Evolutionary conservation across 2,329 filamentous ascomycete species (phyloP).

Genomic region (Epichloe coenophiala): DNA sequence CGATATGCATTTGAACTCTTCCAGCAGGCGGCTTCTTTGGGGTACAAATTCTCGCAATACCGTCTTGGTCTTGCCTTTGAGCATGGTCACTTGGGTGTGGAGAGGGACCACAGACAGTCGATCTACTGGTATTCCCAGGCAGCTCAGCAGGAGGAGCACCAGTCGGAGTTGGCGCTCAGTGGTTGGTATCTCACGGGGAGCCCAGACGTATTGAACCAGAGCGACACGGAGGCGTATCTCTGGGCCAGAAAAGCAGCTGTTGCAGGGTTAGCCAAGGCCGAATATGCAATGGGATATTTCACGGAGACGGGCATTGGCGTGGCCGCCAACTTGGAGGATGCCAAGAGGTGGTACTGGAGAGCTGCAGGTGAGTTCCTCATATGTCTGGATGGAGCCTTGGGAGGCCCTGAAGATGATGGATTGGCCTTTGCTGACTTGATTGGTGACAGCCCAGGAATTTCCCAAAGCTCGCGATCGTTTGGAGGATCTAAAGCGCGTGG

Average conservation of each 20-base stretch:
- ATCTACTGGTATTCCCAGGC: conserved; percentile 93
- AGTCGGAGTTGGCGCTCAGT: conserved; percentile 70
- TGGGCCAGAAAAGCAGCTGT: conserved; percentile 92
- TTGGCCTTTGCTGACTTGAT: not conserved
- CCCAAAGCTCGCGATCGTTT: conserved; percentile 84
- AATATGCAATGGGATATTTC: conserved; percentile 96
- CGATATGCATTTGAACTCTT: conserved; percentile 70
- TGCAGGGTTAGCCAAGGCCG: conserved; percentile 78
- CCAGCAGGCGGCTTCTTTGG: conserved; percentile 70
- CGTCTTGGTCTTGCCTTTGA: conserved; percentile 79
- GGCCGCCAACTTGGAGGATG: conserved; percentile 77
- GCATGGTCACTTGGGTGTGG: conserved; percentile 72
- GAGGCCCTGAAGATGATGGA: not conserved
- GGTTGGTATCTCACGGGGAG: conserved; percentile 94
- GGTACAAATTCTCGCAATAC: conserved; percentile 93
- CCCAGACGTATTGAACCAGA: conserved; percentile 78
- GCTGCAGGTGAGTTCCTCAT: conserved; percentile 56
- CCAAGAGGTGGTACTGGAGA: conserved; percentile 95
- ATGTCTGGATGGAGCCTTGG: not conserved
- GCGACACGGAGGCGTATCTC: conserved; percentile 89
- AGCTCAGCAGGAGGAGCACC: conserved; percentile 86
- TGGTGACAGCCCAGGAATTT: conserved; percentile 67
- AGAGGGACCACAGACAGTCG: conserved; percentile 68
- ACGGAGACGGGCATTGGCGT: conserved; percentile 90
- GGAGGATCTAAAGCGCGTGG: conserved; percentile 77